Evolutionary conservation across 2,329 filamentous ascomycete species (phyloP), one percentile per base, ranked within the genome.

Genomic region (Nigrospora osmanthi): DNA sequence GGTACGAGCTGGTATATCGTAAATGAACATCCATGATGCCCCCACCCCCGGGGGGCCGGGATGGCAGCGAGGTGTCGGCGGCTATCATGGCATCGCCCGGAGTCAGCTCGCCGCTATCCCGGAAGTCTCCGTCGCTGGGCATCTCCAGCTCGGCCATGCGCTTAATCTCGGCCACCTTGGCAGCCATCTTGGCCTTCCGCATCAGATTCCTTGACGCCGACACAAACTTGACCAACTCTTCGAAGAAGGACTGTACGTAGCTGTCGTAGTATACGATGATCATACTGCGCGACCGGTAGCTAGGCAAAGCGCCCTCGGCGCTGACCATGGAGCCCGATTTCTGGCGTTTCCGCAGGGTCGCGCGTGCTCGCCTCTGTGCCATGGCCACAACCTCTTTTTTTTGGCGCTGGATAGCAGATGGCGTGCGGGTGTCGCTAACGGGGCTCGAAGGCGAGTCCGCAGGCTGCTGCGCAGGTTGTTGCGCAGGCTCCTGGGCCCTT

Each of bases 231-330:
- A 95, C 89, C 41, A 95, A 69, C 45, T 84, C 75, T 55, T 95
- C 89, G 52, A 96, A 89, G 35, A 84, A 81, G 42, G 80, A 80
- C 60, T 96, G 89, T 4, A 94, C 83, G 49, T 88, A 83, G 53
- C 85, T 87, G 60, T 96, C 90, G 60, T 96, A 96, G 64, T 89
- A 90, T n/a, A 96, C 86, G 35, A 93, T 83, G 39, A 91, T 83
- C 73, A 88, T 85, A 46, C 76, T 83, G 52, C 85, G 79, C 4
- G 81, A 81, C 44, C 86, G 81, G 60, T 85, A 85, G 49, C 80
- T 78, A 11, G 70, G 63, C 1, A 70, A 60, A 2, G 66, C 60
- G 11, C 63, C 64, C 33, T 76, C 73, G 33, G 64, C 68, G 36
- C 75, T 79, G 42, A 72, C 54, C 52, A 79, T 65, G 0, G 76